A percentile compares a stretch with the other conserved stretches of the same genome.
phyloP scores from a whole-genome alignment of 495 filamentous ascomycete species.

The Evansstolkia leycettana region DNA sequence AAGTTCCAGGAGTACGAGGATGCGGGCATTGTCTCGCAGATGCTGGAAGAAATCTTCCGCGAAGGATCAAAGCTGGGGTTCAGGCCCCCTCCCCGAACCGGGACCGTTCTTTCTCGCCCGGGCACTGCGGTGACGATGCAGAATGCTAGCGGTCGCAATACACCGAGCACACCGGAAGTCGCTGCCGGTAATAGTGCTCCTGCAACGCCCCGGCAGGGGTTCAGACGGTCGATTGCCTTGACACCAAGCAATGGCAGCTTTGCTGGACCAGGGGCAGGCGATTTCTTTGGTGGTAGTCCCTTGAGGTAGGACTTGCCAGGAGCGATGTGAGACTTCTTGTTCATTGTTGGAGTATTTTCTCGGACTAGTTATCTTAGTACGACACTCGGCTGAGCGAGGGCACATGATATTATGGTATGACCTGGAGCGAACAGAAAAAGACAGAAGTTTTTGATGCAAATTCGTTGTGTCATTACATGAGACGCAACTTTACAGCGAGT shows the following conservation, averaged over 20 bases:
- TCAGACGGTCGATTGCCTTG: constrained; percentile 32
- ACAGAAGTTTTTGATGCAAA: too few relatives aligned
- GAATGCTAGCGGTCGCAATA: constrained; percentile 32
- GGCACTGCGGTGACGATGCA: constrained; percentile 33
- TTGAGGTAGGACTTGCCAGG: constrained; percentile 20
- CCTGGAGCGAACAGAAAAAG: too few relatives aligned
- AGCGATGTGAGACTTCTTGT: too few relatives aligned
- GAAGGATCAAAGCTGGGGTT: constrained; percentile 60
- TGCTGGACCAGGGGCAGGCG: constrained; percentile 24
- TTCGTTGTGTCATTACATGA: too few relatives aligned
- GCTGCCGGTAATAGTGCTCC: constrained; percentile 21
- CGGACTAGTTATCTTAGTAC: not conserved
- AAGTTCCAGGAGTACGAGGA: constrained; percentile 84
- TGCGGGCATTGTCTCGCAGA: constrained; percentile 60
- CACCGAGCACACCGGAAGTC: constrained; percentile 26
- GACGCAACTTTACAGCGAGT: too few relatives aligned
- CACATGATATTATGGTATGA: too few relatives aligned
- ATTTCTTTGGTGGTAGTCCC: constrained; percentile 33
- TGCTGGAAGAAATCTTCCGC: constrained; percentile 72
- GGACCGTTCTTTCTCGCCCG: constrained; percentile 28
- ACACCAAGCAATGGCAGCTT: constrained; percentile 37
- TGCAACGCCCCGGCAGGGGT: constrained; percentile 31
- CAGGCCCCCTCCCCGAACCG: constrained; percentile 49
- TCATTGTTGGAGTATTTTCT: too few relatives aligned
- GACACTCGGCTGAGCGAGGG: too few relatives aligned